phyloP scores from a whole-genome alignment of 257 asterid genomes.

The Solanum sitiens region DNA sequence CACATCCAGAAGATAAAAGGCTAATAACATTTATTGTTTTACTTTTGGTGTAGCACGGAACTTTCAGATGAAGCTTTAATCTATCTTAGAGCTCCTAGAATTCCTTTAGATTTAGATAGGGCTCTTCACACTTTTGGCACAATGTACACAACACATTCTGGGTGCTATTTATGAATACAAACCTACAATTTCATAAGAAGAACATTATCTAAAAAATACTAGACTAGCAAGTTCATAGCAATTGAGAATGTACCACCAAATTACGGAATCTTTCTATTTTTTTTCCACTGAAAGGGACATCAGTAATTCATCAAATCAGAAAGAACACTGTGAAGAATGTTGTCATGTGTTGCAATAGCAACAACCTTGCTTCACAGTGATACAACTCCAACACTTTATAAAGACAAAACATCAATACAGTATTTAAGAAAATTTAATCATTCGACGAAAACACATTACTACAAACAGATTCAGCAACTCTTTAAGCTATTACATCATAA shows the following conservation, averaged over 20 bases:
- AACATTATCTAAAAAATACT: neutral
- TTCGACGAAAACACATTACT: neutral
- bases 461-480: neutral
- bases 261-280: neutral
- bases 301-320: neutral
- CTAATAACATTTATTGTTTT: too few species aligned
- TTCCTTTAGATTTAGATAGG: too few species aligned
- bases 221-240: neutral
- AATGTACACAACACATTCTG: neutral
- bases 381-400: neutral
- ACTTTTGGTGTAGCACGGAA: too few species aligned
- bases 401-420: neutral
- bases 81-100: too few species aligned
- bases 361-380: neutral
- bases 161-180: neutral
- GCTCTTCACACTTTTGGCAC: neutral
- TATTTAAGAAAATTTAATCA: neutral
- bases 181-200: neutral
- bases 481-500: too few species aligned
- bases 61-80: too few species aligned
- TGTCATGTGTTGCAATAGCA: neutral
- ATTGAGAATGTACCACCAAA: neutral
- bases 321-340: neutral
- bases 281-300: neutral
- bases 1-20: too few species aligned